phyloP scores from a whole-genome alignment of 257 asterid genomes.

The Dorcoceras hygrometricum region DNA sequence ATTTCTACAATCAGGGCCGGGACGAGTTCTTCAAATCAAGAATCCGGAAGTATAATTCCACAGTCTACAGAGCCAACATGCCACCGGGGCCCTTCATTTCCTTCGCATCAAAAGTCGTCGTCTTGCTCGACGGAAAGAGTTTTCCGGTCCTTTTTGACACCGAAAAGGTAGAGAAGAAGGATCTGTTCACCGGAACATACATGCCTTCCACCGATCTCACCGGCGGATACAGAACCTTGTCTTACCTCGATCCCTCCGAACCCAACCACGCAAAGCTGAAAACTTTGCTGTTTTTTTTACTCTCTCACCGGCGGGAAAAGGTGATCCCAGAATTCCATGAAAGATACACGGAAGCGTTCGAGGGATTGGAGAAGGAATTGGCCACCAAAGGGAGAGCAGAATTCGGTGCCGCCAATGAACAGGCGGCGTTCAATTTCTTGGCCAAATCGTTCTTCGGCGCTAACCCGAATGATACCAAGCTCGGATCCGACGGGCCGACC shows the following conservation, averaged over 20 bases:
- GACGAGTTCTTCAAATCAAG: constrained; percentile 73
- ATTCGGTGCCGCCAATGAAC: constrained; percentile 51
- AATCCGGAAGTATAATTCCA: constrained; percentile 57
- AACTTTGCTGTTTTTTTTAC: constrained; percentile 53
- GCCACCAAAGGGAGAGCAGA: constrained; percentile 49
- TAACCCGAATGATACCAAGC: constrained; percentile 47
- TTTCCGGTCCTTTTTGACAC: constrained; percentile 69
- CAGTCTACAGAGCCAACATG: constrained; percentile 76
- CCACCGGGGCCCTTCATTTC: constrained; percentile 92
- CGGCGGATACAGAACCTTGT: constrained; percentile 73
- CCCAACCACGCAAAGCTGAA: constrained; percentile 69
- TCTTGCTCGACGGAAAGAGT: constrained; percentile 76
- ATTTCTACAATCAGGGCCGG: constrained; percentile 72
- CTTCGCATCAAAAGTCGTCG: constrained; percentile 63
- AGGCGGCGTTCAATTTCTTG: constrained; percentile 72
- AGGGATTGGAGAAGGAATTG: constrained; percentile 43
- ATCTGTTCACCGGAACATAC: constrained; percentile 81
- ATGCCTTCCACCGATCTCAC: constrained; percentile 71
- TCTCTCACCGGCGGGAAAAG: constrained; percentile 51
- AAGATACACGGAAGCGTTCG: constrained; percentile 48
- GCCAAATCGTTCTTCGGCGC: constrained; percentile 54
- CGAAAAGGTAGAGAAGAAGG: constrained; percentile 70
- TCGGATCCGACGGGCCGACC: constrained; percentile 70
- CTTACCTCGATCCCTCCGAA: constrained; percentile 82
- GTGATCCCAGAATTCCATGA: constrained; percentile 61